Base-by-base conservation (phyloP, 1,284 basidiomycete species). In the Ustilago cynodontis region DNA sequence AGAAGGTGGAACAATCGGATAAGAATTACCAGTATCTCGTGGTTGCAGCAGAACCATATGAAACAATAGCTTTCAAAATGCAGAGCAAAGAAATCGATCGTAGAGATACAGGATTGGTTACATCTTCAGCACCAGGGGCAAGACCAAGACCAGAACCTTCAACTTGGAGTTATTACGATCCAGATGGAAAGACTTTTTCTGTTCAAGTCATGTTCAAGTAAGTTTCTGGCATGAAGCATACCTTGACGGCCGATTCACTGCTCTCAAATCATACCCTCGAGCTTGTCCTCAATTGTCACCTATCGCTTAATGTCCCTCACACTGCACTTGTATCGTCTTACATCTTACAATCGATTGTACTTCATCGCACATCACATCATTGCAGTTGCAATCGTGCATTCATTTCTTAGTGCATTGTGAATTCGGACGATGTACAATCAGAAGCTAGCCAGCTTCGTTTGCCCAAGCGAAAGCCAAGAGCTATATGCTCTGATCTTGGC, bases 21-120 rank as follows among this genome's bases (percentile, higher is more conserved):
- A 92, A 95, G 85, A 93, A 94, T 16, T 94, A 95, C 86, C 97
- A 99, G 86, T 99, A 99, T 87, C 90, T 98, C 78, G 94, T 99
- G 69, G 95, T 99, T 64, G 97, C 96, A 18, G 95, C 97, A 20
- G 97, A 99, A 84, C 96, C 97, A 7, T 99, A 99, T 86, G 96
- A 99, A 87, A 98, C 95, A 2, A 96, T 99, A 78, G 94, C 95
- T 10, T 99, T 99, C 89, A 94, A 96, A 31, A 94, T 99, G 78
- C 97, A 96, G 51, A 92, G 95, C n/a, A 91, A 93, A 59, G 96
- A 98, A 87, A 96, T 99, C 74, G 96, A 97, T 86, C 91, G 81
- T 35, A 59, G 75, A 50, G 70, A 82, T 10, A 68, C 73, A 8
- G 65, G 79, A 1, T 52, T 81, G 2, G 51, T 81, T 24, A 78